Conservation (phyloP, 495 filamentous ascomycete genomes). For the Opeltia flavorubescens region DNA sequence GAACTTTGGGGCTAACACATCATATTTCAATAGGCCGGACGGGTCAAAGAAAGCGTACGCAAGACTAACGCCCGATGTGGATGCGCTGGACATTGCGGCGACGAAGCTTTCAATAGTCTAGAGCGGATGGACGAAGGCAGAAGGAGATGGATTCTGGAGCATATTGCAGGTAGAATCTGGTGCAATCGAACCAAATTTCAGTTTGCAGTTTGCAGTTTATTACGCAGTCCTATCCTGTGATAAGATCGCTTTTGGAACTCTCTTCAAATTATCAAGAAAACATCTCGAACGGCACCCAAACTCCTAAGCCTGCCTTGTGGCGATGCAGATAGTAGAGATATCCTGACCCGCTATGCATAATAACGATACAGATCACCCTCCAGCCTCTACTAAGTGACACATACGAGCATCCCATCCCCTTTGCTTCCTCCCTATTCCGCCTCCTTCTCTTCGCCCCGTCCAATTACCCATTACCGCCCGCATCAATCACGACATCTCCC, state of each 20-base stretch:
- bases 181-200: background rate
- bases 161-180: slow-evolving; percentile 2
- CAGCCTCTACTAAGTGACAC: background rate
- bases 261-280: too few species aligned
- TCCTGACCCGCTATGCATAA: too few species aligned
- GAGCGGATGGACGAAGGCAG: slow-evolving; percentile 18
- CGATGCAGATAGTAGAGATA: too few species aligned
- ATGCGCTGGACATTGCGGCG: slow-evolving; percentile 97
- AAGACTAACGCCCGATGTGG: slow-evolving; percentile 85
- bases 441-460: background rate
- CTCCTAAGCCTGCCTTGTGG: too few species aligned
- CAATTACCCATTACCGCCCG: background rate
- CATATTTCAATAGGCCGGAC: slow-evolving; percentile 50
- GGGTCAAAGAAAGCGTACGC: slow-evolving; percentile 98
- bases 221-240: background rate
- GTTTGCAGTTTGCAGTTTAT: slow-evolving; percentile 3
- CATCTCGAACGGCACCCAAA: too few species aligned
- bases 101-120: slow-evolving; percentile 98
- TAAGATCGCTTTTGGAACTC: background rate
- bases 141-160: background rate
- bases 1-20: background rate
- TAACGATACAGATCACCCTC: background rate
- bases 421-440: background rate
- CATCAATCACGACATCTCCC: slow-evolving; percentile 5
- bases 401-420: background rate